phyloP scores from a whole-genome alignment of 2,329 filamentous ascomycete genomes.

The Cladosporium oxysporum region DNA sequence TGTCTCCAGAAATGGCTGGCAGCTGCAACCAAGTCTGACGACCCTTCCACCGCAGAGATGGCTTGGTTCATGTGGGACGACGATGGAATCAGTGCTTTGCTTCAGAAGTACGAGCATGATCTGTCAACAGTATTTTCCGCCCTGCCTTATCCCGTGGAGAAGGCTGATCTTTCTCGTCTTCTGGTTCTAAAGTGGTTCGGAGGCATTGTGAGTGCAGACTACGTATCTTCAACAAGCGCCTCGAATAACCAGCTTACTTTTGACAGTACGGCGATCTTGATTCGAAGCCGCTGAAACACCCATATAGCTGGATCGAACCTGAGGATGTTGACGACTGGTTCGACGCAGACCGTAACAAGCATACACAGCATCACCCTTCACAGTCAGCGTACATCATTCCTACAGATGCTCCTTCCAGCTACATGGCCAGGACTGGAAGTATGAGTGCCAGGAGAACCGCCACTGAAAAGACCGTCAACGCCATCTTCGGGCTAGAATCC shows the following conservation, averaged over 20 bases:
- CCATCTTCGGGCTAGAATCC: constrained; percentile 20
- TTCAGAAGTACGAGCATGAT: constrained; percentile 14
- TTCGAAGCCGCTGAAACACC: background rate
- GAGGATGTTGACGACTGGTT: background rate
- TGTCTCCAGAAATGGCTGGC: background rate
- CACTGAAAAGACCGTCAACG: constrained; percentile 9
- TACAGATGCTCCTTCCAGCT: background rate
- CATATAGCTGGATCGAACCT: background rate
- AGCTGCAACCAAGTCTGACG: background rate
- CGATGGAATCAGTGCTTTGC: background rate
- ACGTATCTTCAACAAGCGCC: background rate
- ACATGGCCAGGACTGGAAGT: background rate
- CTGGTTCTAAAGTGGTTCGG: constrained; percentile 21
- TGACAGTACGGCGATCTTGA: background rate
- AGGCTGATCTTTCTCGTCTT: constrained; percentile 16
- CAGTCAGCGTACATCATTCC: background rate
- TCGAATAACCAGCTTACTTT: background rate
- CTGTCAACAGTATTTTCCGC: constrained; percentile 9
- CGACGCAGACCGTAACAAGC: background rate
- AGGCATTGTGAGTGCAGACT: constrained; percentile 10
- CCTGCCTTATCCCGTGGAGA: constrained; percentile 21
- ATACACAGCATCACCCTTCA: background rate
- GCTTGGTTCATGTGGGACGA: constrained; percentile 22
- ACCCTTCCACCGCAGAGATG: constrained; percentile 8
- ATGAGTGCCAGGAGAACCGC: background rate